These are phyloP conservation scores for Nicotiana obtusifolia DNA, from an alignment of 257 asterid genomes.

Conservation along the genomic window DNA sequence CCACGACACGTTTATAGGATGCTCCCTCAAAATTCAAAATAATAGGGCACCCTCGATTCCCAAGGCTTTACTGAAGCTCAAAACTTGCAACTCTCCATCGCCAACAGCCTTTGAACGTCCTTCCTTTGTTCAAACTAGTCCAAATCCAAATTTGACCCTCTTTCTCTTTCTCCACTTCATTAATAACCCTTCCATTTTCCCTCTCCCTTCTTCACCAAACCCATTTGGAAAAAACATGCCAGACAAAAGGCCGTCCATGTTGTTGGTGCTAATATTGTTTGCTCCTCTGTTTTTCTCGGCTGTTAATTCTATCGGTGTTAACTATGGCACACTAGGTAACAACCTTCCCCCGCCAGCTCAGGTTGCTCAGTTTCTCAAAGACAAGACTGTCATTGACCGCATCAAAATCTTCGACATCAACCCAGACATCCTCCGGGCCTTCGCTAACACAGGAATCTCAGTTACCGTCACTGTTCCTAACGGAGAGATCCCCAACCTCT, in stretches of 20 bases:
- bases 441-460: slow-evolving; percentile 64
- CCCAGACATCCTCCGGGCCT: slow-evolving; percentile 77
- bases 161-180: neutral
- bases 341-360: slow-evolving; percentile 76
- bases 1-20: neutral
- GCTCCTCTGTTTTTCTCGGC: slow-evolving; percentile 8
- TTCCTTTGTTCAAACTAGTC: neutral
- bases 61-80: neutral
- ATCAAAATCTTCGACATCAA: slow-evolving; percentile 76
- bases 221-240: no score
- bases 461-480: slow-evolving; percentile 85
- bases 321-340: slow-evolving; percentile 84
- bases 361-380: slow-evolving; percentile 69
- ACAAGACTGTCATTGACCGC: slow-evolving; percentile 63
- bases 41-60: neutral
- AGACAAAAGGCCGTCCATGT: no score
- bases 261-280: neutral
- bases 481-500: slow-evolving; percentile 64
- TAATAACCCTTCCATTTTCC: neutral
- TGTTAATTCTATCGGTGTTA: slow-evolving; percentile 62
- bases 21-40: neutral
- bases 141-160: neutral
- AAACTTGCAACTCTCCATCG: neutral
- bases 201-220: neutral
- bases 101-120: no score